Evolutionary conservation across 495 filamentous ascomycete species (phyloP), one percentile per base, ranked within the genome.

Genomic region (Aspergillus sclerotiicarbonarius): DNA sequence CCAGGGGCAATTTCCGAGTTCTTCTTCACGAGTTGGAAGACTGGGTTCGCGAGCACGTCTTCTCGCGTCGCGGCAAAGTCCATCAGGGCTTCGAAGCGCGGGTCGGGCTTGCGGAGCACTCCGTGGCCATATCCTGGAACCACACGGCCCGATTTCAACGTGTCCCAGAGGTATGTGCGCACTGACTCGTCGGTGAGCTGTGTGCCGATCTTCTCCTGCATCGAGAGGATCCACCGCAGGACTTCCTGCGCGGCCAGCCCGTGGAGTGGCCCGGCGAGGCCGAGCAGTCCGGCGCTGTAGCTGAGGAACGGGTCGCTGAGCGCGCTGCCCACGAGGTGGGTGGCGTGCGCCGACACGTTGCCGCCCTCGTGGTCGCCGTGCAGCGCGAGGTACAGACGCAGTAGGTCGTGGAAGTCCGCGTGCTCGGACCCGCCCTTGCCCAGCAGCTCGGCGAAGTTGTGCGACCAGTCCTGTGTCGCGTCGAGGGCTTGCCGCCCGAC

Each of bases 351-450:
- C 1, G 92, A 96, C 54, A 98, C 94, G 68, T 98, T 98, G 53
- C 94, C 94, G 56, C 94, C 94, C 72, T 98, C 94, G 78, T 98
- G 94, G 76, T 98, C 94, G 46, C 93, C 93, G 78, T 98, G 94
- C 10, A 98, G 86, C 25, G 94, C 93, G 18, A 98, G 85, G 76
- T 98, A 98, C 18, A 98, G 74, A 57, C 94, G 82, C 25, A 98
- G 82, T 18, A 98, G 80, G 65, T 98, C 94, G 69, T 98, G 93
- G 83, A 98, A 98, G 72, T 91, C 90, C 71, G 91, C 84, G 68
- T 96, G 87, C 68, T 92, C 77, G 63, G 84, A 80, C 57, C 91
- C 92, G 43, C 85, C 86, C 75, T 94, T 96, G 64, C 94, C 94
- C 30, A 98, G 85, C 83, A 98, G 92, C 67, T 92, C 89, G 41